A percentile compares a stretch with the other conserved stretches of the same genome.
These are phyloP conservation scores for Phaseolus lunatus DNA, from an alignment of 306 rosid genomes.

Conservation along the genomic window DNA sequence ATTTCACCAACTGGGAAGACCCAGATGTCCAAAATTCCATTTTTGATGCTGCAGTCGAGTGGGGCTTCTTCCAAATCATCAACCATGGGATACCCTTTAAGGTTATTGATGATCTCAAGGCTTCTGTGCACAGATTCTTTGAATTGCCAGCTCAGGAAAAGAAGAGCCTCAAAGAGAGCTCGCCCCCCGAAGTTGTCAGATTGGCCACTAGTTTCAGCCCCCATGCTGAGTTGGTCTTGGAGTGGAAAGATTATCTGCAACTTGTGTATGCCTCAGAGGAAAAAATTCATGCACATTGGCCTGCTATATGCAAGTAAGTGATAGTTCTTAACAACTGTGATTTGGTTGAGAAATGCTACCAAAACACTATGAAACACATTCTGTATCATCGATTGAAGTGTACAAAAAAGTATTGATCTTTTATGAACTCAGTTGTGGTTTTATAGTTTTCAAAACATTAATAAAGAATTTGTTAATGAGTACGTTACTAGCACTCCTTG, in stretches of 20 bases:
- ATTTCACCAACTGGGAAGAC: constrained; percentile 55
- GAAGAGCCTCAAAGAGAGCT: constrained; percentile 45
- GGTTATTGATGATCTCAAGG: constrained; percentile 41
- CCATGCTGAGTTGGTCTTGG: constrained; percentile 47
- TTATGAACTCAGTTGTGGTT: neutral
- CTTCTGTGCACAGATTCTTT: constrained; percentile 45
- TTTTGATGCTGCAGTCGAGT: constrained; percentile 47
- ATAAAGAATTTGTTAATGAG: neutral
- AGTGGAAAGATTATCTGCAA: constrained; percentile 57
- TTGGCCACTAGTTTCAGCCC: constrained; percentile 54
- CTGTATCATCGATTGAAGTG: neutral
- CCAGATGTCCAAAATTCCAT: constrained; percentile 49
- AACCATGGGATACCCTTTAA: constrained; percentile 54
- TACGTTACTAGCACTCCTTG: too few relatives aligned
- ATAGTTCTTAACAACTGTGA: neutral
- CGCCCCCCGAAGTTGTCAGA: constrained; percentile 49
- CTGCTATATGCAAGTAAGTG: constrained; percentile 50
- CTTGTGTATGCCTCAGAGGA: constrained; percentile 53
- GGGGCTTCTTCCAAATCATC: constrained; percentile 61
- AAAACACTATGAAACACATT: neutral
- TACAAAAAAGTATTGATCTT: too few relatives aligned
- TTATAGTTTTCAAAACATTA: neutral
- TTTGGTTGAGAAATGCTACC: neutral
- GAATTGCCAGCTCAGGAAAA: constrained; percentile 49
- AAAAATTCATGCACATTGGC: constrained; percentile 49